phyloP scores from a whole-genome alignment of 2,329 filamentous ascomycete species.

The Aspergillus viridinutans region DNA sequence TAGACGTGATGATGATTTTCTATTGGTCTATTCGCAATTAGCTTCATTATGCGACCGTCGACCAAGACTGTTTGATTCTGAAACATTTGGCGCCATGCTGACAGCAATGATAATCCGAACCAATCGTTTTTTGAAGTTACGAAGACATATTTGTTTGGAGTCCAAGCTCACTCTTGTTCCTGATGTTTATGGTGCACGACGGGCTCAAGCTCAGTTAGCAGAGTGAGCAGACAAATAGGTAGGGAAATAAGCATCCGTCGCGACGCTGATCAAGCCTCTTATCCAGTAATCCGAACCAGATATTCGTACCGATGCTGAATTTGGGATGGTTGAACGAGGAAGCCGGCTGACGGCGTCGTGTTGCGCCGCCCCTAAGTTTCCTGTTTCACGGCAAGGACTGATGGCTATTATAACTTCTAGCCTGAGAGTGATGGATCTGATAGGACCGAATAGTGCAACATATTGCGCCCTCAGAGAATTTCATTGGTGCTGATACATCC shows the following conservation, averaged over 20 bases:
- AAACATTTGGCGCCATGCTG: neutral
- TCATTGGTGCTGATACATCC: neutral
- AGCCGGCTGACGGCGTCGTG: neutral
- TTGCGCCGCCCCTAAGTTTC: neutral
- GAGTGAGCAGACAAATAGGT: neutral
- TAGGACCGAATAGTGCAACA: neutral
- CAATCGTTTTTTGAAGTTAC: neutral
- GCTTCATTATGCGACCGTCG: neutral
- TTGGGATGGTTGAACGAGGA: neutral
- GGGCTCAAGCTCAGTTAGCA: neutral
- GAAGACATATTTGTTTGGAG: neutral
- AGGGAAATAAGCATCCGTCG: neutral
- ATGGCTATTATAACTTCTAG: neutral
- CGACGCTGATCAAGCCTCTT: neutral
- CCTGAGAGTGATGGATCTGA: neutral
- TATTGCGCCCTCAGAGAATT: neutral
- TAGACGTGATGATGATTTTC: slow-evolving; percentile 9
- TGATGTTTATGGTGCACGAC: neutral
- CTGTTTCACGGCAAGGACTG: neutral
- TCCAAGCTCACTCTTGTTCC: neutral
- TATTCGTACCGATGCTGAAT: neutral
- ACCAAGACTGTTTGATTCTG: neutral
- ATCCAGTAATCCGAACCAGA: neutral
- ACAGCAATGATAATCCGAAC: neutral
- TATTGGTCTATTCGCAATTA: slow-evolving; percentile 5